Percentiles rank a stretch among this genome's conserved stretches.
Evolutionary conservation across 1,139 yeast species (phyloP).

Genomic region (Diutina sp.): DNA sequence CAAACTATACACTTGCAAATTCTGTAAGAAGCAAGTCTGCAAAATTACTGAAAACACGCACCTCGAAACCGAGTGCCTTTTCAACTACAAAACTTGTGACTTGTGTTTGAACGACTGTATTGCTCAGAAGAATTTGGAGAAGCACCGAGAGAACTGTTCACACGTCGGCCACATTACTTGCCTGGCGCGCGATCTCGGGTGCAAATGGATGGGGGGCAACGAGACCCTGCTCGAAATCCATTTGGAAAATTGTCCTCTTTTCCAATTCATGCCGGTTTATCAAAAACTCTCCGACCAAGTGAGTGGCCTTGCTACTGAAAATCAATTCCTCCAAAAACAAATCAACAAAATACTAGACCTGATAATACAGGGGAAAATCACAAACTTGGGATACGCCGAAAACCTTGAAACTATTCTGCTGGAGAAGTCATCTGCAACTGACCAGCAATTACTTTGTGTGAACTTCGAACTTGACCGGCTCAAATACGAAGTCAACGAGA

Average conservation of each 20-base stretch:
- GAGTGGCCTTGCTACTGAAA: slow-evolving; percentile 6
- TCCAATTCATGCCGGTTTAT: not conserved
- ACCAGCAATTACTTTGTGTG: slow-evolving; percentile 5
- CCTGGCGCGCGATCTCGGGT: slow-evolving; percentile 30
- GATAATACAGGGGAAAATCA: slow-evolving; percentile 36
- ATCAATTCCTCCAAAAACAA: slow-evolving; percentile 25
- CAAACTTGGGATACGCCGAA: slow-evolving; percentile 38
- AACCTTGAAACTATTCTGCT: slow-evolving; percentile 30
- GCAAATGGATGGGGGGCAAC: slow-evolving; percentile 26
- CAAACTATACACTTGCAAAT: slow-evolving; percentile 18
- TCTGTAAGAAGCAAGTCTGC: slow-evolving; percentile 24
- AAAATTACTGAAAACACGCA: slow-evolving; percentile 20
- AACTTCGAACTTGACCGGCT: slow-evolving; percentile 28
- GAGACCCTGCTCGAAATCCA: slow-evolving; percentile 21
- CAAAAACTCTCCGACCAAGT: not conserved
- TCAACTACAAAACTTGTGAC: slow-evolving; percentile 27
- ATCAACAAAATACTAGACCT: slow-evolving; percentile 34
- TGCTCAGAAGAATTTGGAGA: slow-evolving; percentile 17
- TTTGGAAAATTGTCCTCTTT: not conserved
- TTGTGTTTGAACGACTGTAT: slow-evolving; percentile 29
- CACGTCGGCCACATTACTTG: slow-evolving; percentile 21
- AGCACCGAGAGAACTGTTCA: slow-evolving; percentile 23
- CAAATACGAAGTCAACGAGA: slow-evolving; percentile 29
- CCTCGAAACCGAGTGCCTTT: slow-evolving; percentile 24
- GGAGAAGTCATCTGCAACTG: not conserved